These are phyloP conservation scores for Aspergillus puulaauensis DNA, from an alignment of 2,329 filamentous ascomycete species.

Conservation along the genomic window DNA sequence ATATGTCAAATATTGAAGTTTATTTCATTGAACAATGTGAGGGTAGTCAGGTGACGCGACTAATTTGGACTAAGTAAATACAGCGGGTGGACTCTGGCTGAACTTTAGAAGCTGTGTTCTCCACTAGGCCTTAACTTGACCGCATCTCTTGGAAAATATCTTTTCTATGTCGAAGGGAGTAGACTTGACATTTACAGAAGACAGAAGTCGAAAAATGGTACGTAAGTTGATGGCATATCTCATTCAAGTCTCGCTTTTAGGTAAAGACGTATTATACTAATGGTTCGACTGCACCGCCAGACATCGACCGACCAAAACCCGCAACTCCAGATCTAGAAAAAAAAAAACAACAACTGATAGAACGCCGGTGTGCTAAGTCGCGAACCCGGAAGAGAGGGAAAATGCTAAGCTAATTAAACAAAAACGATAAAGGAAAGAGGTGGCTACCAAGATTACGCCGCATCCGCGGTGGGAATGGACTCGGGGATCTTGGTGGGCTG, in stretches of 20 bases:
- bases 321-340: conserved; percentile 3
- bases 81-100: no score
- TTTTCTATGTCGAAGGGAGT: not conserved
- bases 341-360: not conserved
- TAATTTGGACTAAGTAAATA: no score
- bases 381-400: conserved; percentile 5
- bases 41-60: no score
- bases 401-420: not conserved
- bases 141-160: not conserved
- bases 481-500: conserved; percentile 82
- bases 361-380: conserved; percentile 9
- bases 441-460: conserved; percentile 51
- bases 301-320: conserved; percentile 3
- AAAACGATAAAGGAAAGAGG: not conserved
- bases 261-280: conserved; percentile 1
- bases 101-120: not conserved
- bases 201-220: not conserved
- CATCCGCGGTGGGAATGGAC: conserved; percentile 79
- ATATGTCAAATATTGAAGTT: no score
- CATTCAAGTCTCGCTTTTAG: conserved; percentile 9
- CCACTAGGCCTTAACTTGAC: not conserved
- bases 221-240: conserved; percentile 6
- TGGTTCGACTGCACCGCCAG: not conserved
- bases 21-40: no score
- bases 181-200: not conserved